Evolutionary conservation across 192 early-diverging fungal genomes (phyloP).

Genomic region (Coemansia sp.): DNA sequence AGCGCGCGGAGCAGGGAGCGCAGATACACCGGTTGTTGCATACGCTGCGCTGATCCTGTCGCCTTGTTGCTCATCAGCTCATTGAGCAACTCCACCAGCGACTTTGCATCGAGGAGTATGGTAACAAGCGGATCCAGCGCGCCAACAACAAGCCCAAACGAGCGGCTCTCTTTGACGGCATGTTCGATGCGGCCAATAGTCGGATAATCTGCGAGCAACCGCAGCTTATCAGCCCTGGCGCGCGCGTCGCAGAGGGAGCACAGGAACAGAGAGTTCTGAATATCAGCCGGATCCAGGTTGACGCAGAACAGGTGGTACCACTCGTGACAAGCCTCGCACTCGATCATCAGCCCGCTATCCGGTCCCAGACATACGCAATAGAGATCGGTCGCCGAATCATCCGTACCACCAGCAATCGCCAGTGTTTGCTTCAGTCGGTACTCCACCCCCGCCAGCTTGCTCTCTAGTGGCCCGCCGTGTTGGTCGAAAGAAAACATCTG

Average conservation of each 20-base stretch:
- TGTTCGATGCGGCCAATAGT: conserved; percentile 44
- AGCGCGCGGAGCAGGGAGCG: conserved; percentile 33
- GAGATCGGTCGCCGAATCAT: not conserved
- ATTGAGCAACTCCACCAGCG: conserved; percentile 14
- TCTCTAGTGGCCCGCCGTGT: conserved; percentile 1
- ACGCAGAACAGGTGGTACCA: conserved; percentile 69
- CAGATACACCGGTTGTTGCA: conserved; percentile 10
- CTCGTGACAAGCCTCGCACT: conserved; percentile 68
- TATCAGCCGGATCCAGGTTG: conserved; percentile 49
- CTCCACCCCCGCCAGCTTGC: conserved; percentile 20
- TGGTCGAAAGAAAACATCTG: conserved; percentile 20
- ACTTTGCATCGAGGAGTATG: conserved; percentile 44
- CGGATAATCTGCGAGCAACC: conserved; percentile 25
- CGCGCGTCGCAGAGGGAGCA: conserved; percentile 62
- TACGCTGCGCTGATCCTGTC: not conserved
- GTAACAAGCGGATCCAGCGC: conserved; percentile 58
- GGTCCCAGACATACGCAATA: conserved; percentile 68
- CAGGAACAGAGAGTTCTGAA: conserved; percentile 54
- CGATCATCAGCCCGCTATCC: conserved; percentile 68
- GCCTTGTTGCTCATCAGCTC: not conserved
- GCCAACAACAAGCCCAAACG: conserved; percentile 48
- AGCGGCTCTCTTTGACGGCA: conserved; percentile 48
- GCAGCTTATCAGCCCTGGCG: conserved; percentile 15
- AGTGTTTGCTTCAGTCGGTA: conserved; percentile 23
- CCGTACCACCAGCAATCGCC: not conserved